Evolutionary conservation across 805 yeast species (phyloP), one percentile per base, ranked within the genome.

Genomic region (Barnettozyma pratensis): DNA sequence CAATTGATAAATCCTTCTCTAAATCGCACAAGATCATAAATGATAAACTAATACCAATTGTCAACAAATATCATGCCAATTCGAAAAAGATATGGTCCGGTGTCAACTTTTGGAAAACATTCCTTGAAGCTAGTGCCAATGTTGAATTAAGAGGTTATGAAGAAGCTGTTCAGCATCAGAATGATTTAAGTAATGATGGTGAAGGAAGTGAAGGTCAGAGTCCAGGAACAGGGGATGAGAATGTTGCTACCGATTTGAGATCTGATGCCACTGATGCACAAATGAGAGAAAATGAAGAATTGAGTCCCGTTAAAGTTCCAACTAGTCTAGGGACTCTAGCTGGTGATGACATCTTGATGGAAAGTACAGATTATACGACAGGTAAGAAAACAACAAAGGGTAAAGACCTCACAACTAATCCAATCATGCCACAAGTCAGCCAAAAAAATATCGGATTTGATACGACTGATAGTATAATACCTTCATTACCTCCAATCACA

Each of bases 51-150:
- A 71, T 87, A 32, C 96, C 96, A 3, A 71, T 79, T 10, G 75
- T 89, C 26, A 75, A 79, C 53, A 70, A 73, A 41, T 87, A 86
- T 59, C 78, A 84, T 19, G 58, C 61, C 11, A 76, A 77, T 38
- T 79, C 88, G 11, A 76, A 72, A 39, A 71, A 76, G 32, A 79
- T 87, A 4, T 81, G 89, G 84, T 67, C 73, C 31, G 83, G 83
- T 47, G 81, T 80, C 6, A 76, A 77, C 48, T 87, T 87, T 65
- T 83, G 95, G 84, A 87, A 87, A 60, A 76, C 76, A 32, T 84
- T 89, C 65, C 78, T 88, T 57, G 96, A 89, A 60, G 77, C 81
- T 42, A 77, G 87, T 30, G 90, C 89, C 2, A 77, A 80, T 58
- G 85, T 84, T 27, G 79, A 81, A 52, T 64, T 85, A 35, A 64